Evolutionary conservation across 352 stramenopile species (phyloP), one percentile per base, ranked within the genome.

Genomic region (Pythium sukuiense): DNA sequence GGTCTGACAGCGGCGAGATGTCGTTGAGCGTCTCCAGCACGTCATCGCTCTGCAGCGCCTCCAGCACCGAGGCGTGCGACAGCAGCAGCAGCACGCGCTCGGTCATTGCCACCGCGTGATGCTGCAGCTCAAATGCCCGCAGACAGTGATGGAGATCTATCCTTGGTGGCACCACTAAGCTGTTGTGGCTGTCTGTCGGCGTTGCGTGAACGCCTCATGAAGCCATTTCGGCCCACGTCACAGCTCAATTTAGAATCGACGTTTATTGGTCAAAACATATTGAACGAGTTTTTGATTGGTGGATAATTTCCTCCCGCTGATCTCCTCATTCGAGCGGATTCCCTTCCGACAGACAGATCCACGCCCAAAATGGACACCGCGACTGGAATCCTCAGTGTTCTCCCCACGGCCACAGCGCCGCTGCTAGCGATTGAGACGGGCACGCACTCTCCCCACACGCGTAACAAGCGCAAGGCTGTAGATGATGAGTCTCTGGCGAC

Each of bases 61-160:
- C 79, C 1, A 71, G 59, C 37, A 88, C 70, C 9, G 59, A 80
- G 11, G 69, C 46, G 32, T 76, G 72, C 20, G 77, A 71, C 26
- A 90, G 64, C 41, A 90, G 77, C 68, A 77, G 71, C 26, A 65
- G 59, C 49, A 88, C 64, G 20, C 79, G 77, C 48, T 87, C 76
- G n/a, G 76, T 80, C 76, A 80, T 88, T 54, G 12, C 7, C 32
- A 35, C 32, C 32, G 32, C 32, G 5, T 43, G 35, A 18, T 39
- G 13, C 55, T 27, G 33, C 16, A 52, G 35, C 35, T 43, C 8
- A 43, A 37, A 11, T 6, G 6, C 11, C 6, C 35, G 12, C 7
- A 12, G 35, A 43, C 35, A 43, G 16, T 12, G 35, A 43, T 43
- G 35, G 32, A 37, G 46, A 24, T 55, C 59, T 65, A 39, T 53